Evolutionary conservation across 441 rosid genomes (phyloP).

Genomic region (Pelargonium cotyledonis): DNA sequence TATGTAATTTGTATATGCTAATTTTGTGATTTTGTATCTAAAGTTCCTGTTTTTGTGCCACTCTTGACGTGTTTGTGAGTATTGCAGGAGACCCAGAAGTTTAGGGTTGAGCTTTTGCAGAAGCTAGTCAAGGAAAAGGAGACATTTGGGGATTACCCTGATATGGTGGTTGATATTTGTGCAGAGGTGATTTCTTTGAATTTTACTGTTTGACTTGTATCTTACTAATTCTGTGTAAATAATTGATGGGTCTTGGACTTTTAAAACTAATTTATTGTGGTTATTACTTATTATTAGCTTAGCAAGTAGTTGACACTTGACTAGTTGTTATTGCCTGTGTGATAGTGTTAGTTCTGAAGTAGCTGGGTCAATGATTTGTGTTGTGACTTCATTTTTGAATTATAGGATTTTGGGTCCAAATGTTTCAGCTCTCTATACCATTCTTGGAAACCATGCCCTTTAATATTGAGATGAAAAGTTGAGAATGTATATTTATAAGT

Average conservation of each 20-base stretch:
- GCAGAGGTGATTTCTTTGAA: constrained; percentile 22
- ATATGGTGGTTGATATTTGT: constrained; percentile 28
- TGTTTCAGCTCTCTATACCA: neutral
- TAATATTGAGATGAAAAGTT: no score
- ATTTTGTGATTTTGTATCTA: neutral
- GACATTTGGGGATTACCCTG: constrained; percentile 33
- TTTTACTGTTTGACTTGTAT: neutral
- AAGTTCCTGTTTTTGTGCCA: neutral
- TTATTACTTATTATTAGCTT: neutral
- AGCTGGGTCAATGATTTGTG: neutral
- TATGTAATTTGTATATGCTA: neutral
- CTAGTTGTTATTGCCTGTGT: neutral
- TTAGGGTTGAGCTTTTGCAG: constrained; percentile 13
- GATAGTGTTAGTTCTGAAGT: no score
- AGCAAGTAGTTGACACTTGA: neutral
- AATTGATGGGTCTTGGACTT: no score
- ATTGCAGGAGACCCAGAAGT: constrained; percentile 31
- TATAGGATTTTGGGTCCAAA: neutral
- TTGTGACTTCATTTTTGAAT: no score
- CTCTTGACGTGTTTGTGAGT: neutral
- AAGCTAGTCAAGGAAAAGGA: constrained; percentile 30
- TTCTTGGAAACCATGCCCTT: no score
- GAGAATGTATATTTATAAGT: no score
- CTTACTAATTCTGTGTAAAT: no score
- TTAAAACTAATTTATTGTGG: neutral